Base-by-base conservation (phyloP, 192 early-diverging fungal genomes). In the Coemansia sp. region DNA sequence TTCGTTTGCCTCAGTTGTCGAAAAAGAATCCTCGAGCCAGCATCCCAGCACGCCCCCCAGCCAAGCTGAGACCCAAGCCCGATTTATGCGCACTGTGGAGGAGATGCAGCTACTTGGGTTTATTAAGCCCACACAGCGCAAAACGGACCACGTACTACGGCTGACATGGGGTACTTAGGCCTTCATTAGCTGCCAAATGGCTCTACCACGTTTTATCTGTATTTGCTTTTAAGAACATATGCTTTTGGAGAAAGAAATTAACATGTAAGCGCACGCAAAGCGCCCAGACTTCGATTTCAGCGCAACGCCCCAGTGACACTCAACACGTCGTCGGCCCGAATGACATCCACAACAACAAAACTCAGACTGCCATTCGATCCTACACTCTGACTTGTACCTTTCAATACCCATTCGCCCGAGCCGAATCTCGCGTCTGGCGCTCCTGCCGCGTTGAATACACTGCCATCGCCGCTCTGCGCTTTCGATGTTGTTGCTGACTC, bases 71-170 rank as follows among this genome's bases (percentile, higher is more conserved):
- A 76, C 87, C 29, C 87, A 91, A 84, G 92, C 92, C 54, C 85
- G 96, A 24, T 98, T 98, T 66, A 85, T 94, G 59, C 85, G 87
- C 4, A 86, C 87, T 0, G 87, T 93, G n/a, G 89, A 89, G 51
- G 93, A 97, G 69, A 71, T 98, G 67, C 90, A 95, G 68, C 90
- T 88, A 55, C 60, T 97, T 55, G 95, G 97, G 1, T 96, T 96
- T 58, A 90, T 97, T 60, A 93, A 91, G 68, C 83, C 89, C 21
- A 95, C 97, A 6, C 87, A 85, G 51, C 74, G 93, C 46, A 98
- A 98, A 76, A 94, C 92, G 11, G 97, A 97, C 70, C 95, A 98
- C 84, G 93, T 96, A 5, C 55, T 89, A 70, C 85, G 92, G 59
- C 80, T 95, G 64, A 93, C 92, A 0, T 97, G 92, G 90, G 87